Evolutionary conservation across 805 yeast genomes (phyloP).

Genomic region (Candida adriatica): DNA sequence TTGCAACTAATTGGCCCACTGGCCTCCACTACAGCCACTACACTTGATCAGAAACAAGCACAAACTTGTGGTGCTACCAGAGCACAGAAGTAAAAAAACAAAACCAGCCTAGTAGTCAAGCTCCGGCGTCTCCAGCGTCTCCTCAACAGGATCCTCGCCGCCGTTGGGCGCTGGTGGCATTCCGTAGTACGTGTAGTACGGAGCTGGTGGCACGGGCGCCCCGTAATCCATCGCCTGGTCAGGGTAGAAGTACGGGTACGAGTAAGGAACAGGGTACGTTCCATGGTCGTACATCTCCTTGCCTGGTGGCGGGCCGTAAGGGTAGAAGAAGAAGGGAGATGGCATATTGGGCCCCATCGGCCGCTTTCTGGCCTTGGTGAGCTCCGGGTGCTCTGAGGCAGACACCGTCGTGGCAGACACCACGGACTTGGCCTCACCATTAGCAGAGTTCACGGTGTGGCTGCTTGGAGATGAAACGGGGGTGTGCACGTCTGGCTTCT

Average conservation of each 20-base stretch:
- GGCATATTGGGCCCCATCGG: constrained; percentile 19
- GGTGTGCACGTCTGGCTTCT: constrained; percentile 11
- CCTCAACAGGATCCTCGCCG: too few relatives aligned
- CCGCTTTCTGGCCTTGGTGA: constrained; percentile 15
- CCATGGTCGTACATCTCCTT: constrained; percentile 21
- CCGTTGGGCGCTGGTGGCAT: constrained; percentile 20
- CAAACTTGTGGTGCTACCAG: too few relatives aligned
- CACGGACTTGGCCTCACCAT: constrained; percentile 21
- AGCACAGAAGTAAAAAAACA: too few relatives aligned
- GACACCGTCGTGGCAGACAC: constrained; percentile 22
- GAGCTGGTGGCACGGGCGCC: constrained; percentile 20
- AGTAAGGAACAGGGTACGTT: constrained; percentile 16
- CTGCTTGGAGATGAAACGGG: constrained; percentile 22
- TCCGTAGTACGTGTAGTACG: constrained; percentile 25
- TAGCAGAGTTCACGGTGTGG: constrained; percentile 14
- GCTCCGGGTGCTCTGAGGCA: constrained; percentile 14
- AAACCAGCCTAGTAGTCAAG: too few relatives aligned
- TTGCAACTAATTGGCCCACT: too few relatives aligned
- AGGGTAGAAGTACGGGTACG: constrained; percentile 21
- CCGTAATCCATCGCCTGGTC: constrained; percentile 17
- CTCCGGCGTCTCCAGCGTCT: too few relatives aligned
- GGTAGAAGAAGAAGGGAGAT: constrained; percentile 25
- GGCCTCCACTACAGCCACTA: too few relatives aligned
- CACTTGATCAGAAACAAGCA: too few relatives aligned
- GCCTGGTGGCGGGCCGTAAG: constrained; percentile 25